A percentile compares a stretch with the other conserved stretches of the same genome.
Conservation (phyloP, 192 early-diverging fungal species). For the Cetraspora pellucida region DNA sequence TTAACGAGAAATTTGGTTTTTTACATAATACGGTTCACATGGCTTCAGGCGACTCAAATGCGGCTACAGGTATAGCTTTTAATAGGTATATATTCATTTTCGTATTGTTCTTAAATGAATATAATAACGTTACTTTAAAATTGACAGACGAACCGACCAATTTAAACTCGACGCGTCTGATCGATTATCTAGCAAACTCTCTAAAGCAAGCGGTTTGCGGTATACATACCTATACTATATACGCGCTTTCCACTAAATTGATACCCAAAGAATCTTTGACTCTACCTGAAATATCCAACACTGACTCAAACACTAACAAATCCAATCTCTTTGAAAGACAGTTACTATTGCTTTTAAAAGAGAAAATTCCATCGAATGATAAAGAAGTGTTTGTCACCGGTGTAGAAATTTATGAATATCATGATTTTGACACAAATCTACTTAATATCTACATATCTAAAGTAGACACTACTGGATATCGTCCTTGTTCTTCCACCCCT, state of each 20-base stretch:
- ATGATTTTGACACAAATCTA: background rate
- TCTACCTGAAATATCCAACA: background rate
- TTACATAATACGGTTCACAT: too few species aligned
- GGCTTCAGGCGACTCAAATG: too few species aligned
- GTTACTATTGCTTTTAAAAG: background rate
- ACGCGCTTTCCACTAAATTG: background rate
- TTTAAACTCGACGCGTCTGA: background rate
- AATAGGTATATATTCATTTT: too few species aligned
- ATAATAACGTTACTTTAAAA: background rate
- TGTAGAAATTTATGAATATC: conserved; percentile 29
- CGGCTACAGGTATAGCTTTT: too few species aligned
- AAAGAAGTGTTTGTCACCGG: conserved; percentile 17
- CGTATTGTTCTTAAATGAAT: too few species aligned
- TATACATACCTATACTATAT: background rate
- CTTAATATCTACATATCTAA: conserved; percentile 31
- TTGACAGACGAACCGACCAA: background rate
- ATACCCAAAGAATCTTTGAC: background rate
- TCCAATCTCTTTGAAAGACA: background rate
- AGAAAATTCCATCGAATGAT: background rate
- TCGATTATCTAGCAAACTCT: background rate
- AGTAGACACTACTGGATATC: conserved; percentile 29
- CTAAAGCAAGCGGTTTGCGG: conserved; percentile 3
- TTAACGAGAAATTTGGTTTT: too few species aligned
- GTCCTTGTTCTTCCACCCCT: background rate
- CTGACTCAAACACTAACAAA: background rate